phyloP scores from a whole-genome alignment of 805 yeast species.

The Metschnikowia similis region DNA sequence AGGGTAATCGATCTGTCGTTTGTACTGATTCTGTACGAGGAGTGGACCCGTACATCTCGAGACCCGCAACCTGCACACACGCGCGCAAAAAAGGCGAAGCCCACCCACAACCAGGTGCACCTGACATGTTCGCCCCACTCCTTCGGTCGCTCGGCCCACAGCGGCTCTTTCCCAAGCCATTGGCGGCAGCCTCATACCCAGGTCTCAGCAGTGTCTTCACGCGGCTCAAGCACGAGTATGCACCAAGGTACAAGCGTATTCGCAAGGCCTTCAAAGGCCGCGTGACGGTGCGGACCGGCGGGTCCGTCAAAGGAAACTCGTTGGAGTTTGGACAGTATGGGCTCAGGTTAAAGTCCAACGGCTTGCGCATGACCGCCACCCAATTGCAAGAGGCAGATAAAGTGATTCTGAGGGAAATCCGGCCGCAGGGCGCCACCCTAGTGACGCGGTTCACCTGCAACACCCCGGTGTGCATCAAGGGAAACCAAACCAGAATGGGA shows the following conservation, averaged over 20 bases:
- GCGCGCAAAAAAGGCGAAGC: slow-evolving; percentile 2
- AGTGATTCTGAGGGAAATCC: slow-evolving; percentile 75
- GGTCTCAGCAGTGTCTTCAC: slow-evolving; percentile 8
- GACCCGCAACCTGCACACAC: background rate
- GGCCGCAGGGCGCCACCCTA: slow-evolving; percentile 71
- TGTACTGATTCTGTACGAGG: too few species aligned
- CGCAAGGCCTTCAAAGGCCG: slow-evolving; percentile 89
- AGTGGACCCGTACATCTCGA: background rate
- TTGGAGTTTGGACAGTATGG: slow-evolving; percentile 82
- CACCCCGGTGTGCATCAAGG: slow-evolving; percentile 90
- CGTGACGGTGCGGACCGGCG: slow-evolving; percentile 91
- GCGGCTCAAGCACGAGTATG: slow-evolving; percentile 62
- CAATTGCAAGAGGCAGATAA: slow-evolving; percentile 90
- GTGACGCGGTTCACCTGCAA: slow-evolving; percentile 80
- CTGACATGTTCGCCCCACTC: slow-evolving; percentile 8
- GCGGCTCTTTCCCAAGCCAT: background rate
- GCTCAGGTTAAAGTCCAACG: slow-evolving; percentile 82
- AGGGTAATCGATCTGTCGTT: too few species aligned
- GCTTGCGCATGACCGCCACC: slow-evolving; percentile 77
- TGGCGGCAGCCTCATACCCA: background rate
- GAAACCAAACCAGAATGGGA: slow-evolving; percentile 99
- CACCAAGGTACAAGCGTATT: slow-evolving; percentile 67
- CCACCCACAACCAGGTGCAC: background rate
- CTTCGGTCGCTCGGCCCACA: slow-evolving; percentile 2
- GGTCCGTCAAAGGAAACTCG: slow-evolving; percentile 84